Percentiles rank a stretch among this genome's conserved stretches.
phyloP scores from a whole-genome alignment of 768 basidiomycete genomes.

The Fibroporia radiculosa region DNA sequence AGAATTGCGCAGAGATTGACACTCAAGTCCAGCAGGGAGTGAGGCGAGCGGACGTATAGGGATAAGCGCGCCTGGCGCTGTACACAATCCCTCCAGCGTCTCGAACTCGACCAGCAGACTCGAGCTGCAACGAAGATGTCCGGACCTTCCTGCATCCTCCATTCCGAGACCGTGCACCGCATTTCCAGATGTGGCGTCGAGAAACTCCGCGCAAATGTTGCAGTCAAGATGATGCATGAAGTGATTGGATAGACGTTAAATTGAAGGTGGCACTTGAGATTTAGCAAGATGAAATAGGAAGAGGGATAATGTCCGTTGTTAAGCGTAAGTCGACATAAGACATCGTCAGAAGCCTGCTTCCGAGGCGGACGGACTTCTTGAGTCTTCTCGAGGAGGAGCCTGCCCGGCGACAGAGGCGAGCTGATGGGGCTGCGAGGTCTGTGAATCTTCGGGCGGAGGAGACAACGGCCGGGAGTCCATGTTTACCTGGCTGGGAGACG shows the following conservation, averaged over 20 bases:
- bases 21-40: conserved; percentile 9
- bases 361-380: conserved; percentile 31
- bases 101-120: conserved; percentile 24
- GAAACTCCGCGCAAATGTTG: conserved; percentile 1
- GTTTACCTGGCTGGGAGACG: conserved; percentile 42
- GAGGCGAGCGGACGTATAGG: conserved; percentile 11
- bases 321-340: conserved; percentile 4
- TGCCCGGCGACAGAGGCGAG: conserved; percentile 52
- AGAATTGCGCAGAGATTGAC: conserved; percentile 21
- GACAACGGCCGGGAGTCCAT: conserved; percentile 48
- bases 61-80: conserved; percentile 27
- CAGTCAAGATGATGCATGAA: not conserved
- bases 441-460: conserved; percentile 51
- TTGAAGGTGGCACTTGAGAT: conserved; percentile 6
- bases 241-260: conserved; percentile 4
- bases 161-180: conserved; percentile 3
- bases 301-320: conserved; percentile 12
- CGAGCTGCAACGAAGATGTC: conserved; percentile 7
- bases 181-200: conserved; percentile 8
- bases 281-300: conserved; percentile 11
- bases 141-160: conserved; percentile 5
- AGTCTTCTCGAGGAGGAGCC: conserved; percentile 56
- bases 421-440: conserved; percentile 24
- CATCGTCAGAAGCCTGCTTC: conserved; percentile 24
- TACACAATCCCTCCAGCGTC: conserved; percentile 24